Conservation (phyloP, 2,329 filamentous ascomycete species). For the Aureobasidium musti region DNA sequence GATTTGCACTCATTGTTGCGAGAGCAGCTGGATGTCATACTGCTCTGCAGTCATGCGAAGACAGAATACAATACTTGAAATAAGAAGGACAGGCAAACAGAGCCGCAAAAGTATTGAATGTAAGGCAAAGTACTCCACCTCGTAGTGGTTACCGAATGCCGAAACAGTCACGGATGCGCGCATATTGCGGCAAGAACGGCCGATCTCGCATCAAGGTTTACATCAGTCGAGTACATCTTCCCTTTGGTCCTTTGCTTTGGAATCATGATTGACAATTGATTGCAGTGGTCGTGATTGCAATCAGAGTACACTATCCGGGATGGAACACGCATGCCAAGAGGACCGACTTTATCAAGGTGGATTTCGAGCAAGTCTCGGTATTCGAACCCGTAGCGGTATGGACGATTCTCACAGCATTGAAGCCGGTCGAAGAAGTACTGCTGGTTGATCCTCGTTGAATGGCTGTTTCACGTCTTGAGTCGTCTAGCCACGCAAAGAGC, state of each 20-base stretch:
- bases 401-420: neutral
- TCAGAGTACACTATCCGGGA: neutral
- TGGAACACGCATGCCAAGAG: neutral
- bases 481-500: neutral
- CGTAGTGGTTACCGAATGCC: slow-evolving; percentile 19
- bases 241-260: neutral
- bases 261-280: neutral
- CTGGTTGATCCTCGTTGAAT: neutral
- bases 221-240: neutral
- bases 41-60: neutral
- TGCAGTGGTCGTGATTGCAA: neutral
- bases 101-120: neutral
- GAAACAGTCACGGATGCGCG: slow-evolving; percentile 1
- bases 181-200: slow-evolving; percentile 14
- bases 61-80: neutral
- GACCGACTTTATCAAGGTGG: no score
- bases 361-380: neutral
- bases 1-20: slow-evolving; percentile 18
- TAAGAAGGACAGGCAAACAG: neutral
- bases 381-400: neutral
- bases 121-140: slow-evolving; percentile 9
- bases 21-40: neutral
- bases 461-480: no score
- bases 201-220: slow-evolving; percentile 14
- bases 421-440: neutral